Evolutionary conservation across 164 flowering plant genomes (phyloP).

Genomic region (Taxillus chinensis): DNA sequence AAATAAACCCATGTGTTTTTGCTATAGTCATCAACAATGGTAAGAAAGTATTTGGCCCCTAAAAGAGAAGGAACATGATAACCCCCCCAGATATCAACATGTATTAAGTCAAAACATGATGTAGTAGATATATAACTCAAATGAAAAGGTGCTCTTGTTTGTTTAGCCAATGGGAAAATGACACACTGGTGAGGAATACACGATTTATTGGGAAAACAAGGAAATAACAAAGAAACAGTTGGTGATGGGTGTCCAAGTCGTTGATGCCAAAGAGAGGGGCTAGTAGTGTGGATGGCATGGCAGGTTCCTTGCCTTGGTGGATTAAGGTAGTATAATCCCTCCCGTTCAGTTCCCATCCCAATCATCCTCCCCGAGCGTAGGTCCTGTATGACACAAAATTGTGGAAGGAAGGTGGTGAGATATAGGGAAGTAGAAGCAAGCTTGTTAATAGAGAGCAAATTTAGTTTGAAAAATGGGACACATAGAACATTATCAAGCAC

Average conservation of each 20-base stretch:
- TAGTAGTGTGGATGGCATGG: background rate
- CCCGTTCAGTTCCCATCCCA: constrained; percentile 2
- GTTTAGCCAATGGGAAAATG: constrained; percentile 5
- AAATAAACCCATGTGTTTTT: constrained; percentile 7
- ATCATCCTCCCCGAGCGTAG: constrained; percentile 3
- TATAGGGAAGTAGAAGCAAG: background rate
- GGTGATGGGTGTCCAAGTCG: background rate
- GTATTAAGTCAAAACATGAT: constrained; percentile 3
- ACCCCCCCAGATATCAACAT: too few relatives aligned
- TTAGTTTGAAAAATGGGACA: background rate
- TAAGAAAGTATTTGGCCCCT: constrained; percentile 5
- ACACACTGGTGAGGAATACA: background rate
- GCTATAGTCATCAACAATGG: constrained; percentile 5
- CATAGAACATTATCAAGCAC: background rate
- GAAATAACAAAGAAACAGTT: background rate
- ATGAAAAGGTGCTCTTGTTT: background rate
- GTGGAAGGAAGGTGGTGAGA: background rate
- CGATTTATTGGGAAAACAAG: background rate
- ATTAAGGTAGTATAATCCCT: background rate
- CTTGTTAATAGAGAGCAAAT: too few relatives aligned
- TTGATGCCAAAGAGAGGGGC: background rate
- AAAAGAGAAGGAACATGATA: too few relatives aligned
- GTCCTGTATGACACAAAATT: background rate
- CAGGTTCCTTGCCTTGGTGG: background rate
- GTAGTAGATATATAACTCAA: background rate